These are phyloP conservation scores for Botrytis aclada DNA, from an alignment of 2,329 filamentous ascomycete genomes.

Conservation along the genomic window DNA sequence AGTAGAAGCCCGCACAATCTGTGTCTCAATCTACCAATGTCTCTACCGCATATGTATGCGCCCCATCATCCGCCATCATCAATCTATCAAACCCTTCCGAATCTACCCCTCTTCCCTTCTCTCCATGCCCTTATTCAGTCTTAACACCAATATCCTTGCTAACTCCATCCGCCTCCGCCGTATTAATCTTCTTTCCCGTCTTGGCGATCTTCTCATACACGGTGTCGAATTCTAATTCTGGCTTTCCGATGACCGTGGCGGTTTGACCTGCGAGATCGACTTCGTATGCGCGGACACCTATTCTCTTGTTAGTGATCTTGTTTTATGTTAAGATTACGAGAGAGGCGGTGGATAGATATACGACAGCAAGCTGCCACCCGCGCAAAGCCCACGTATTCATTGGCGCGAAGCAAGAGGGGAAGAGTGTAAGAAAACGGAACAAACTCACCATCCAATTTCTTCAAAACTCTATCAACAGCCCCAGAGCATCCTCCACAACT, in stretches of 20 bases:
- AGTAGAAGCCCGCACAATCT: not conserved
- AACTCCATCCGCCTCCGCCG: conserved; percentile 67
- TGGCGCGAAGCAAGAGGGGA: not conserved
- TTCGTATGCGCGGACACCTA: conserved; percentile 83
- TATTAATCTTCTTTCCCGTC: conserved; percentile 90
- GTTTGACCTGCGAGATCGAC: conserved; percentile 85
- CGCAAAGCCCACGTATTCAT: not conserved
- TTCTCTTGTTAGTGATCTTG: not conserved
- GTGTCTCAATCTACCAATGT: not conserved
- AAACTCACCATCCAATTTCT: conserved; percentile 77
- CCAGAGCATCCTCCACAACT: conserved; percentile 94
- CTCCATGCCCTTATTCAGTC: no score
- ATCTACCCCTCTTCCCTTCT: not conserved
- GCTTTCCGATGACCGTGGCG: conserved; percentile 70
- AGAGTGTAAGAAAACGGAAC: conserved; percentile 15
- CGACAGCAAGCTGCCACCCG: not conserved
- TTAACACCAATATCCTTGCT: conserved; percentile 49
- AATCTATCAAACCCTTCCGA: not conserved
- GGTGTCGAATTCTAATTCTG: conserved; percentile 69
- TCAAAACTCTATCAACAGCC: conserved; percentile 86
- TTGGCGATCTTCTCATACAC: conserved; percentile 88
- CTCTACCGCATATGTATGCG: not conserved
- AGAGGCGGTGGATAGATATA: not conserved
- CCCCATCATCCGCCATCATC: not conserved
- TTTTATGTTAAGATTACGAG: not conserved